Evolutionary conservation across 2,329 filamentous ascomycete genomes (phyloP).

Genomic region (Calonectria leucothoes): DNA sequence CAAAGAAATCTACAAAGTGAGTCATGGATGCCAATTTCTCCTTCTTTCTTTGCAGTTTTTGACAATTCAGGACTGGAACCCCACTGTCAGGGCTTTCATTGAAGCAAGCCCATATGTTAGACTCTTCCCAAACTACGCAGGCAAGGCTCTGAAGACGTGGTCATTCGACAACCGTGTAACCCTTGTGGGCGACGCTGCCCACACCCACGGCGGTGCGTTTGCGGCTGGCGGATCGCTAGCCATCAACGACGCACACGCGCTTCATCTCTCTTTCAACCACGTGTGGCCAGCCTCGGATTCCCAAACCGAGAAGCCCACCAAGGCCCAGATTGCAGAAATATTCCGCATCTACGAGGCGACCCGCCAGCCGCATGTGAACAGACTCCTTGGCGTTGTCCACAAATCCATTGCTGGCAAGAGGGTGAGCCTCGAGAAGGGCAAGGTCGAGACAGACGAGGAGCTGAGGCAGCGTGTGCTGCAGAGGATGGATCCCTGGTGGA

Average conservation of each 20-base stretch:
- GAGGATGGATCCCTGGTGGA: slow-evolving; percentile 54
- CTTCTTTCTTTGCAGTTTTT: background rate
- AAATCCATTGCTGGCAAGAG: slow-evolving; percentile 24
- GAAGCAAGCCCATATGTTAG: slow-evolving; percentile 53
- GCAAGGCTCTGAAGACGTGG: slow-evolving; percentile 54
- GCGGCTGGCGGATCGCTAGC: slow-evolving; percentile 54
- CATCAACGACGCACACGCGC: slow-evolving; percentile 55
- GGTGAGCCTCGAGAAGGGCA: slow-evolving; percentile 31
- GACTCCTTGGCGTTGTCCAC: slow-evolving; percentile 32
- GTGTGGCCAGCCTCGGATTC: slow-evolving; percentile 41
- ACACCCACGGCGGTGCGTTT: slow-evolving; percentile 55
- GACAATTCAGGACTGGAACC: slow-evolving; percentile 51
- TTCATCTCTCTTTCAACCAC: slow-evolving; percentile 52
- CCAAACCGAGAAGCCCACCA: slow-evolving; percentile 20
- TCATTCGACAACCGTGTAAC: slow-evolving; percentile 50
- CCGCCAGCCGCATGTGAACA: slow-evolving; percentile 54
- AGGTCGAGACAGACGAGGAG: slow-evolving; percentile 50
- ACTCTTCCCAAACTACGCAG: slow-evolving; percentile 57
- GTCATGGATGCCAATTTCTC: background rate
- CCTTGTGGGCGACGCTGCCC: slow-evolving; percentile 53
- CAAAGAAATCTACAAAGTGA: slow-evolving; percentile 47
- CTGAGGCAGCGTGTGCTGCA: slow-evolving; percentile 49
- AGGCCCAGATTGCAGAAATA: slow-evolving; percentile 40
- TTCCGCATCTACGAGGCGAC: slow-evolving; percentile 56
- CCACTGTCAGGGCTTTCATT: slow-evolving; percentile 52